phyloP scores from a whole-genome alignment of 108 stramenopile species.

The Conticribra guillardii region DNA sequence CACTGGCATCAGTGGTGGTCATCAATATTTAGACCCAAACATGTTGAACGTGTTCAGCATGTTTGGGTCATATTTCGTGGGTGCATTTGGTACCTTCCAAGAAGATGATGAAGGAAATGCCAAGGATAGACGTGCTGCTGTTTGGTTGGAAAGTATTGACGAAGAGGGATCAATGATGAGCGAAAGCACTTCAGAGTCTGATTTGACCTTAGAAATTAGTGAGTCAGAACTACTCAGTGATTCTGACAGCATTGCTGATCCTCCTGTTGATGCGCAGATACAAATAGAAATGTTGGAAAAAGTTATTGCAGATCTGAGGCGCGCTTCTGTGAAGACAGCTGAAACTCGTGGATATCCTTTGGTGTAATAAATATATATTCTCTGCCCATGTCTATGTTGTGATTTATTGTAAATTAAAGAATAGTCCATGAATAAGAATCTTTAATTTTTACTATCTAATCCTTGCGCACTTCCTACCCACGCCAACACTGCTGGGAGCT shows the following conservation, averaged over 20 bases:
- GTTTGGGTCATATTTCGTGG: slow-evolving; percentile 43
- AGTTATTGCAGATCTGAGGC: slow-evolving; percentile 32
- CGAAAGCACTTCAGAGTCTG: not conserved
- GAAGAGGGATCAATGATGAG: slow-evolving; percentile 14
- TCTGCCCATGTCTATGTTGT: too few relatives aligned
- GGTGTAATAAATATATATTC: too few relatives aligned
- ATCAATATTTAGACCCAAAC: slow-evolving; percentile 37
- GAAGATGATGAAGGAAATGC: slow-evolving; percentile 17
- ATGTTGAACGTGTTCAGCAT: slow-evolving; percentile 37
- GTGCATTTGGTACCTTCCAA: slow-evolving; percentile 28
- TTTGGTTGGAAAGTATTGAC: slow-evolving; percentile 36
- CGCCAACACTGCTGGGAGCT: too few relatives aligned
- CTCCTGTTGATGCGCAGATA: slow-evolving; percentile 1
- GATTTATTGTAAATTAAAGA: too few relatives aligned
- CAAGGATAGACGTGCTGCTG: slow-evolving; percentile 2
- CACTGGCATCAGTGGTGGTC: slow-evolving; percentile 34
- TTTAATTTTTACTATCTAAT: too few relatives aligned
- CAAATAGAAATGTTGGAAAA: slow-evolving; percentile 30
- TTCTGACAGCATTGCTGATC: slow-evolving; percentile 4
- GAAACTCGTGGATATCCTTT: too few relatives aligned
- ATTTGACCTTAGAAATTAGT: not conserved
- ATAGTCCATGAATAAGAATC: too few relatives aligned
- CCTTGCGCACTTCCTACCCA: too few relatives aligned
- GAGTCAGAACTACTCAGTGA: slow-evolving; percentile 15
- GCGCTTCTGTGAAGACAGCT: too few relatives aligned